phyloP scores from a whole-genome alignment of 2,329 filamentous ascomycete species.

The Stylonectria norvegica region DNA sequence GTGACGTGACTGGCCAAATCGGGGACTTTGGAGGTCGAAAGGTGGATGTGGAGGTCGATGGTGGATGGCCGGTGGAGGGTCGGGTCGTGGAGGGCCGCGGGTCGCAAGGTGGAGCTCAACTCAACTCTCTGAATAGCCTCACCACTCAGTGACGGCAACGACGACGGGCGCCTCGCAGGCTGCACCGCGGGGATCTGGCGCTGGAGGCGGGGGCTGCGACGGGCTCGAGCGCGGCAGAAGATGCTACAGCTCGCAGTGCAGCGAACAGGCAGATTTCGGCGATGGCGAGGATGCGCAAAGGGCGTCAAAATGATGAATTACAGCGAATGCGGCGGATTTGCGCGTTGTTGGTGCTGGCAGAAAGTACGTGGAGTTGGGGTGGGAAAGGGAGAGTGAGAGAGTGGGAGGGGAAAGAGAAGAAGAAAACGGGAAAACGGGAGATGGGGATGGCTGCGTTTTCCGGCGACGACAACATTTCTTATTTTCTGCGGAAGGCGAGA shows the following conservation, averaged over 20 bases:
- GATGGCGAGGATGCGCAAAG: conserved; percentile 34
- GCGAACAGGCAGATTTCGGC: conserved; percentile 35
- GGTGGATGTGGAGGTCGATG: conserved; percentile 2
- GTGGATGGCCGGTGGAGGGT: conserved; percentile 7
- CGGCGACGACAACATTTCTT: conserved; percentile 42
- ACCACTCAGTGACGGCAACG: conserved; percentile 26
- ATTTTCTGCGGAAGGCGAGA: conserved; percentile 41
- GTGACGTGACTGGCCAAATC: conserved; percentile 23
- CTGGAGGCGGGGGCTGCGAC: conserved; percentile 19
- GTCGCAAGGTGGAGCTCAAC: conserved; percentile 14
- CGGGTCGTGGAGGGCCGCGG: no score
- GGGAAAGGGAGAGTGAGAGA: conserved; percentile 25
- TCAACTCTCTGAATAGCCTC: conserved; percentile 43
- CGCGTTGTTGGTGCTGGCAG: conserved; percentile 36
- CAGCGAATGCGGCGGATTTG: conserved; percentile 25
- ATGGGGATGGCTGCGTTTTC: conserved; percentile 53
- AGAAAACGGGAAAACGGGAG: conserved; percentile 26
- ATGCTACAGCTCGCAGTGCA: conserved; percentile 30
- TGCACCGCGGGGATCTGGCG: conserved; percentile 19
- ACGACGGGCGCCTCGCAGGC: conserved; percentile 11
- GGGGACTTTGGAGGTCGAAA: conserved; percentile 13
- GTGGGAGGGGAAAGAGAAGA: conserved; percentile 19
- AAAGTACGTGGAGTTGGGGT: no score
- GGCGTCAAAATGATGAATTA: conserved; percentile 43
- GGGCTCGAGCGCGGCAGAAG: conserved; percentile 23